Base-by-base conservation (phyloP, 2,329 filamentous ascomycete genomes). In the Colletotrichum eremochloae region DNA sequence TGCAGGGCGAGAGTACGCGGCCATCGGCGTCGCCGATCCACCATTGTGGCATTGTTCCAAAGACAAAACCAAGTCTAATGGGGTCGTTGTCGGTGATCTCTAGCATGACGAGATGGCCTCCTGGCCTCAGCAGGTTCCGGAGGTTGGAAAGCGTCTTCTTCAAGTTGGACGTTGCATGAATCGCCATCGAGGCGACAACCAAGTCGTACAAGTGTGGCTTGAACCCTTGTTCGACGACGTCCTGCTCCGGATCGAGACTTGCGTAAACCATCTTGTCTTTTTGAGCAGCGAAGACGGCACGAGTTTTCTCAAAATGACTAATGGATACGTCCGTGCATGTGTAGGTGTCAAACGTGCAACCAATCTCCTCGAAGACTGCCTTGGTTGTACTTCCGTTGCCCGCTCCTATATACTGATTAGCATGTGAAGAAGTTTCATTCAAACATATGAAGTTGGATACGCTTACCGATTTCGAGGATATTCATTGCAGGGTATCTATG, bases 1-100 rank as follows among this genome's bases (percentile, higher is more conserved):
- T 66, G 33, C 72, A 78, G 7, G 81, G 80, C 46, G 75, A 74
- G 9, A 75, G 63, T 3, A 52, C 11, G 6, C 80, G 76, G 14
- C 71, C 75, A 18, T 81, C 79, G 0, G 75, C 74, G 5, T 64
- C 67, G 9, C 81, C 81, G 1, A 79, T 71, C 81, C 81, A 83
- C 81, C 82, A 83, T 11, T 77, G 79, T 0, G 77, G 71, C 6
- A 80, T 71, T 0, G 75, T 67, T 3, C 80, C 79, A 29, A 79
- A 75, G n/a, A 80, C 75, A 62, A 74, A 78, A 55, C 78, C 78
- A 20, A 76, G 57, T 31, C 40, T 8, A 7, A 57, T 33, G n/a
- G 36, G 18, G 14, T 31, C 12, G 24, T 31, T 33, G 5, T 52
- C 12, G 6, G 48, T 52, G 11, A 52, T 52, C 24, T 52, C 48